Percentiles rank a stretch among this genome's conserved stretches.
These are phyloP conservation scores for Penicillium brasilianum DNA, from an alignment of 2,329 filamentous ascomycete species.

Conservation along the genomic window DNA sequence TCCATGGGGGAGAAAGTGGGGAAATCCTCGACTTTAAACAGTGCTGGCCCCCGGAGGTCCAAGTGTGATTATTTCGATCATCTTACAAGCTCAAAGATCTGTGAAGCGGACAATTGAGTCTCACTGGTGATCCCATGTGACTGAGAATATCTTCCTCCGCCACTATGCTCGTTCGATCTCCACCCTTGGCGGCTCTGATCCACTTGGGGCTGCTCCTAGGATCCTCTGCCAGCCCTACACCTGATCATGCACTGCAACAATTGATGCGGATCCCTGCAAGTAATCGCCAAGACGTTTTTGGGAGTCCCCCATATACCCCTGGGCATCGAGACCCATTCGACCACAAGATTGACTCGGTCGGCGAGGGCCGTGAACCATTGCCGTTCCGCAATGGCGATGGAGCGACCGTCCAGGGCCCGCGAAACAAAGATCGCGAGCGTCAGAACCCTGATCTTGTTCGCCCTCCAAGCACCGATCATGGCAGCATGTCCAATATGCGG, in stretches of 20 bases:
- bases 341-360: slow-evolving; percentile 64
- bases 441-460: slow-evolving; percentile 74
- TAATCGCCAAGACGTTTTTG: slow-evolving; percentile 34
- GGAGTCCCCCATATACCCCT: slow-evolving; percentile 61
- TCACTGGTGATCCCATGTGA: neutral
- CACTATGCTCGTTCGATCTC: neutral
- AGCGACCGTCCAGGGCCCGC: slow-evolving; percentile 70
- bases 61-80: neutral
- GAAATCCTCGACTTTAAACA: slow-evolving; percentile 3
- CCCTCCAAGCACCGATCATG: slow-evolving; percentile 74
- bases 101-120: no score
- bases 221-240: slow-evolving; percentile 19
- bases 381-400: slow-evolving; percentile 69
- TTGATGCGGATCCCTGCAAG: slow-evolving; percentile 36
- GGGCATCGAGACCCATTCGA: slow-evolving; percentile 67
- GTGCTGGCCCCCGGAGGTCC: neutral
- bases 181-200: slow-evolving; percentile 7
- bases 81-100: no score
- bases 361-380: slow-evolving; percentile 65
- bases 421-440: slow-evolving; percentile 69
- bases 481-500: slow-evolving; percentile 71
- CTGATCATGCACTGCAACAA: slow-evolving; percentile 37
- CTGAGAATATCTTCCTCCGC: neutral
- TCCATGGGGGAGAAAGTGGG: neutral
- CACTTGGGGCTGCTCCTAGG: slow-evolving; percentile 8